A percentile compares a stretch with the other conserved stretches of the same genome.
Evolutionary conservation across 1,284 basidiomycete genomes (phyloP).

Genomic region (Agroathelia rolfsii): DNA sequence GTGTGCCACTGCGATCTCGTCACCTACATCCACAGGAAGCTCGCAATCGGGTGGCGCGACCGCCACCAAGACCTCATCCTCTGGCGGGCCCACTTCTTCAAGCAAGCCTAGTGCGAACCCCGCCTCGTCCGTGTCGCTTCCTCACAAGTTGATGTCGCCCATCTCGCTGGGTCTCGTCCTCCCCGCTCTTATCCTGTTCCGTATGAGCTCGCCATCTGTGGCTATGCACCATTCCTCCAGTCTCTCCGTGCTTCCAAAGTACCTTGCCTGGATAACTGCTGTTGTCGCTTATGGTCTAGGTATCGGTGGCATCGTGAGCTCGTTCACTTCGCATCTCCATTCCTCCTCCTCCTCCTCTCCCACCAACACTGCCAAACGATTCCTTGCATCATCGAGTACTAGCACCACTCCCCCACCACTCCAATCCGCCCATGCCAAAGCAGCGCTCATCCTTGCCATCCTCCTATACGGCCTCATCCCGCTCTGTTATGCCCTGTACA

Average conservation of each 20-base stretch:
- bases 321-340: constrained; percentile 48
- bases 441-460: constrained; percentile 51
- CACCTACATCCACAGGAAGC: constrained; percentile 14
- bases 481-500: constrained; percentile 26
- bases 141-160: constrained; percentile 58
- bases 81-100: constrained; percentile 15
- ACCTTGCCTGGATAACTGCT: too few relatives aligned
- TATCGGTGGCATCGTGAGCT: constrained; percentile 45
- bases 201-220: constrained; percentile 35
- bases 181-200: constrained; percentile 41
- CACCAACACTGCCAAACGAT: too few relatives aligned
- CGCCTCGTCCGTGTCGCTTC: constrained; percentile 30
- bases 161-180: constrained; percentile 53
- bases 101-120: constrained; percentile 16
- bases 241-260: too few relatives aligned
- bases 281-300: constrained; percentile 51
- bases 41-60: constrained; percentile 7
- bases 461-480: constrained; percentile 49
- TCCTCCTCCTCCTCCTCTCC: constrained; percentile 14
- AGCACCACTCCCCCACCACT: too few relatives aligned
- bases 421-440: constrained; percentile 50
- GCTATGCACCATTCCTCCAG: constrained; percentile 27
- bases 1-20: constrained; percentile 39
- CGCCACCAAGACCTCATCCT: constrained; percentile 14
- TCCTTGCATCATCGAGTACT: constrained; percentile 19